Conservation (phyloP, 345 rosid genomes). For the Kandelia obovata region DNA sequence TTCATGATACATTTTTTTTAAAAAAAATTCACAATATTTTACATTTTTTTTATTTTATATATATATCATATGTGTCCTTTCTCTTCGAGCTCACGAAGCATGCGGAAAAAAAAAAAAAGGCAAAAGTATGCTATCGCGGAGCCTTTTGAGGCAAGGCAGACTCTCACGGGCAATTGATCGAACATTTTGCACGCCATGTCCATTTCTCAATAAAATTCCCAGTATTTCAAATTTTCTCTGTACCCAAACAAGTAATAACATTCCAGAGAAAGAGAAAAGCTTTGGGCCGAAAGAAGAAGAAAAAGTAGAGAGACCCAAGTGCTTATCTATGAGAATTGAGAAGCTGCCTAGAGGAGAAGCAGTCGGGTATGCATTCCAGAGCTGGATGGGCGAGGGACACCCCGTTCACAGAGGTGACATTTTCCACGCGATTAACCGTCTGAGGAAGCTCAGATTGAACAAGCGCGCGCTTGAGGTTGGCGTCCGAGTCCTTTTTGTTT, state of each 20-base stretch:
- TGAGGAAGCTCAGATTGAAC: conserved; percentile 63
- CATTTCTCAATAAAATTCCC: conserved; percentile 8
- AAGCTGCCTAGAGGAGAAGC: conserved; percentile 54
- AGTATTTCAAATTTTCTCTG: conserved; percentile 31
- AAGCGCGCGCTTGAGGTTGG: conserved; percentile 77
- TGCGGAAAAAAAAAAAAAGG: neutral
- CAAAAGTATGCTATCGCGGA: conserved; percentile 28
- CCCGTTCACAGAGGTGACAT: conserved; percentile 75
- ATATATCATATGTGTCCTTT: too few relatives aligned
- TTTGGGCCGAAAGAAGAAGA: conserved; percentile 10
- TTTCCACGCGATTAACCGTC: conserved; percentile 70
- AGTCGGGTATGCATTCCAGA: conserved; percentile 68
- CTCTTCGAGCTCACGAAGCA: too few relatives aligned
- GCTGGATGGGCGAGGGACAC: conserved; percentile 84
- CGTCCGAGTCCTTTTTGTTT: too few relatives aligned
- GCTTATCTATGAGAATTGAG: conserved; percentile 75
- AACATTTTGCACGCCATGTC: conserved; percentile 28
- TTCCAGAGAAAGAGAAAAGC: conserved; percentile 12
- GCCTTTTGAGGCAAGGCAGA: conserved; percentile 22
- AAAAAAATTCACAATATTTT: too few relatives aligned
- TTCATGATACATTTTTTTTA: too few relatives aligned
- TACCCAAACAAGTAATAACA: conserved; percentile 18
- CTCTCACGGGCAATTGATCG: conserved; percentile 53
- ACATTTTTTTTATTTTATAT: too few relatives aligned
- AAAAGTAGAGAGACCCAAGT: conserved; percentile 29